Base-by-base conservation (phyloP, 2,329 filamentous ascomycete genomes). In the Pestalotiopsis fici region DNA sequence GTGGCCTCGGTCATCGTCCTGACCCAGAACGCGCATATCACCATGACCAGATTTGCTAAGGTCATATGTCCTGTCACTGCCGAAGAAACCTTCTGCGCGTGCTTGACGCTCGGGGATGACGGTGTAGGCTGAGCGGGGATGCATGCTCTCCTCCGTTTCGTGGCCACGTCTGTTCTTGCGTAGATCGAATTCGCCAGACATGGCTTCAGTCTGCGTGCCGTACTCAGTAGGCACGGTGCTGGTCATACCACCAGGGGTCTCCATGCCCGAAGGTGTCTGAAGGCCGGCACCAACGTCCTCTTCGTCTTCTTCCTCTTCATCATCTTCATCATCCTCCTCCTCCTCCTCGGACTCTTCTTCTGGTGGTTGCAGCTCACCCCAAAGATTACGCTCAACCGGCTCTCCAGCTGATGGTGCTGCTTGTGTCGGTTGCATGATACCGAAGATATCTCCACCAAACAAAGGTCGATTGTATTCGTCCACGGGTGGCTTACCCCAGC, bases 361-460 rank as follows among this genome's bases (percentile, higher is more conserved):
- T 12, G 78, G 76, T 59, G 88, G 87, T 43, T 97, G 94, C 60
- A 99, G 82, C 76, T 98, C 95, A 63, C 96, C 96, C 96, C 96
- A 99, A 1, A 97, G 85, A 15, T 88, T 91, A 75, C 93, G 93
- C 78, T 98, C 96, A 4, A 98, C 87, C 2, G 93, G 91, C 73
- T 97, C 95, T 47, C 91, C 91, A 65, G 87, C 72, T 2, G 79
- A 76, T 18, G 78, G 73, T 2, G 80, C 76, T n/a, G 76, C 73
- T 68, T 83, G 81, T 25, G 77, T 76, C 31, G 77, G 77, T 66
- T 81, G 82, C 68, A 84, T 84, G 60, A 97, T 89, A 68, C 96
- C 96, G 76, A 97, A 98, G 25, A 98, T 93, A 79, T 99, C 96
- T 72, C 96, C 95, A 64, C 95, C 96, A 76, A 95, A 98, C 3